phyloP scores from a whole-genome alignment of 768 basidiomycete species.

The Boletus subparvulus region DNA sequence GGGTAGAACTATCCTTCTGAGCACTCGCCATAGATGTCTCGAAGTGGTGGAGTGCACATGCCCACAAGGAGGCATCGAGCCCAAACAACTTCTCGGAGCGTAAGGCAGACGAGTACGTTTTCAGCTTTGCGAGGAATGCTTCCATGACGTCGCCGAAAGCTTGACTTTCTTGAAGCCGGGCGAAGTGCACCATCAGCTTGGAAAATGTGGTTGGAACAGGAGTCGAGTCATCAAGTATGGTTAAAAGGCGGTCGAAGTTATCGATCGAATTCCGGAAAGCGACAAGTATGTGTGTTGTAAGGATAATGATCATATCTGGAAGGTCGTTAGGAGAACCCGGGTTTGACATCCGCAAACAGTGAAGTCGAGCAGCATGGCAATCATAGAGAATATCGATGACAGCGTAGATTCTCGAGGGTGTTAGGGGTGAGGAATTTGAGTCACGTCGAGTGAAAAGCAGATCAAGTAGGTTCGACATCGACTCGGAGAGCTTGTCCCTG shows the following conservation, averaged over 20 bases:
- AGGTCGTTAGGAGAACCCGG: constrained; percentile 15
- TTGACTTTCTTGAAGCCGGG: constrained; percentile 11
- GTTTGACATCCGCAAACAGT: constrained; percentile 10
- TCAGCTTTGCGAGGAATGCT: constrained; percentile 24
- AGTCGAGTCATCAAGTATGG: constrained; percentile 25
- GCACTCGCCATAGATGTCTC: constrained; percentile 34
- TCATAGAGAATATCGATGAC: constrained; percentile 27
- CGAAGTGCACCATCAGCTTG: constrained; percentile 26
- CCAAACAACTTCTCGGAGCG: constrained; percentile 35
- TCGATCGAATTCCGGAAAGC: constrained; percentile 8
- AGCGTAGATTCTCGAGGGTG: constrained; percentile 10
- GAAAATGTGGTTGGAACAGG: constrained; percentile 35
- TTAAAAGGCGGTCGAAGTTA: constrained; percentile 14
- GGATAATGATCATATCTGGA: constrained; percentile 23
- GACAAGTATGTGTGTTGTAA: constrained; percentile 22
- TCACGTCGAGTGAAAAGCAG: constrained; percentile 13
- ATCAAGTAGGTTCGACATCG: constrained; percentile 25
- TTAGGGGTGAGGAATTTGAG: neutral
- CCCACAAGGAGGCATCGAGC: constrained; percentile 54
- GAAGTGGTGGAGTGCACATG: constrained; percentile 47
- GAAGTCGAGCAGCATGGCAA: constrained; percentile 21
- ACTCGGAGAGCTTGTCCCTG: constrained; percentile 20
- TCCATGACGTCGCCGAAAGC: constrained; percentile 17
- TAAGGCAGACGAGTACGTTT: constrained; percentile 32
- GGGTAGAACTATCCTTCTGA: constrained; percentile 21